Evolutionary conservation across 2,329 filamentous ascomycete species (phyloP).

Genomic region (Fusarium abutilonis): DNA sequence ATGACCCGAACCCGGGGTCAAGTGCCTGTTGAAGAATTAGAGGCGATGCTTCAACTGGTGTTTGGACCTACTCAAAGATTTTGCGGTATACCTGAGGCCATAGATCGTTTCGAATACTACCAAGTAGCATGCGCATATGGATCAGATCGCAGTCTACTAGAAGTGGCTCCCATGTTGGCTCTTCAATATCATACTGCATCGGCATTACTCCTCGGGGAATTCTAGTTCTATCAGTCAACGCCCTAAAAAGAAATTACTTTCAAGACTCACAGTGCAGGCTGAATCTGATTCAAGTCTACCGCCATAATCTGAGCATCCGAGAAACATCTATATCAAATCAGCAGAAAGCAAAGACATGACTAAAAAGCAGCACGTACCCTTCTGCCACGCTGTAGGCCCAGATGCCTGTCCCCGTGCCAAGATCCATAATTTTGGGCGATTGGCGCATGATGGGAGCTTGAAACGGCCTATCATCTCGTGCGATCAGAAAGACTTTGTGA

Average conservation of each 20-base stretch:
- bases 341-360: neutral
- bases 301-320: constrained; percentile 49
- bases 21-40: constrained; percentile 63
- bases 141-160: constrained; percentile 77
- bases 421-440: constrained; percentile 62
- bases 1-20: constrained; percentile 77
- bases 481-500: constrained; percentile 78
- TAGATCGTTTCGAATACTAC: constrained; percentile 72
- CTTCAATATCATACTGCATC: constrained; percentile 79
- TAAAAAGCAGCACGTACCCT: constrained; percentile 60
- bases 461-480: constrained; percentile 59
- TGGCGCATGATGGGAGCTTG: constrained; percentile 28
- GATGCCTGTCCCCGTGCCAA: constrained; percentile 89
- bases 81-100: constrained; percentile 81
- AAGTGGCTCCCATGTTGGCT: constrained; percentile 66
- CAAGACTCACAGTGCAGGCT: constrained; percentile 51
- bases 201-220: constrained; percentile 69
- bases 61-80: constrained; percentile 66
- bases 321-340: constrained; percentile 33
- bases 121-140: constrained; percentile 81
- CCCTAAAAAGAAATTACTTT: neutral
- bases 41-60: neutral
- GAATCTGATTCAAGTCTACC: constrained; percentile 54
- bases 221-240: constrained; percentile 55
- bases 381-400: constrained; percentile 88